Base-by-base conservation (phyloP, 805 yeast genomes). In the Saturnispora halmiae region DNA sequence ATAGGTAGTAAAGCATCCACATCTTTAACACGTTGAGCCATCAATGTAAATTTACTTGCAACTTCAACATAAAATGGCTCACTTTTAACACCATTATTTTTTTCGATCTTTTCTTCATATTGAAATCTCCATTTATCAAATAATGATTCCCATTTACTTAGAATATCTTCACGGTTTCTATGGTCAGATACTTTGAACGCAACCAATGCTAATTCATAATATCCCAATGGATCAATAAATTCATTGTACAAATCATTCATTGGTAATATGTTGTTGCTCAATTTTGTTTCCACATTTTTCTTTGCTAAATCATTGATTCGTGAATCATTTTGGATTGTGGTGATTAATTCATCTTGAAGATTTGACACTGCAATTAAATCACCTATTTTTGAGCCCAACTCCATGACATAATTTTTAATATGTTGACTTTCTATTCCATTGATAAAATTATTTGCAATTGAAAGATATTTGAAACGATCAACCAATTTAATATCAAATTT, bases 361-460 rank as follows among this genome's bases (percentile, higher is more conserved):
- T 78, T 78, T 2, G 96, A 92, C 27, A 90, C 92, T 33, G 83
- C 92, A 52, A 87, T 75, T 38, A 83, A 72, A 53, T 87, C 95
- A 49, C 77, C 81, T 29, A 88, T 81, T 51, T 72, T 66, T 9
- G 77, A 67, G 1, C 85, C 70, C 43, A 90, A 65, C 51, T 76
- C 77, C 22, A 79, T 75, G 72, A 86, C 79, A 46, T 78, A 77
- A 52, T 83, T 94, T 50, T 90, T 72, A 53, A 79, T 70, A 44
- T 70, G 73, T 24, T 90, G 84, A 20, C 90, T 82, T 46, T 87
- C 77, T 34, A 73, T 77, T 59, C 95, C 82, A 55, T 85, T 84
- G 59, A 95, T 82, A 65, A 85, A 87, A 3, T 95, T 95, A 59
- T 82, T 82, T 1, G 96, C 96, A 50, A 96, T 73, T 1, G 96